Base-by-base conservation (phyloP, 306 rosid genomes). In the Ammopiptanthus mongolicus region DNA sequence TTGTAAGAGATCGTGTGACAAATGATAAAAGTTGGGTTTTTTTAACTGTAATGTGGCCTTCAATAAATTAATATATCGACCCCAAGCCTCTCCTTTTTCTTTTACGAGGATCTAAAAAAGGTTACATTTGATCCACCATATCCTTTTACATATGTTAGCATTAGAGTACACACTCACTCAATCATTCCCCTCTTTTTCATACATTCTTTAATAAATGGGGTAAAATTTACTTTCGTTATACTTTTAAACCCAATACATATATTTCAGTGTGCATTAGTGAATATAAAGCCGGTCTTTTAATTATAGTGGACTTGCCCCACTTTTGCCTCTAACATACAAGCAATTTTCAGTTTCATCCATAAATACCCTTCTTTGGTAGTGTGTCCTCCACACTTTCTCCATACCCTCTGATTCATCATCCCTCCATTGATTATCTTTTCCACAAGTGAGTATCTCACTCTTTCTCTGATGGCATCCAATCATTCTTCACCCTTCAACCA, bases 351-450 rank as follows among this genome's bases (percentile, higher is more conserved):
- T 23, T 80, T 80, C 78, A 78, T 79, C 86, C 77, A 88, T 93
- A 93, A 89, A 91, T 91, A 91, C 86, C 87, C 81, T 69, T 36
- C 64, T 31, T 42, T 31, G 50, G 22, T 29, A 51, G 90, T 87
- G 93, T 91, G 98, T 87, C 66, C 71, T 78, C 82, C 97, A 91
- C 93, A 86, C 86, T 85, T 76, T 63, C 56, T 18, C 61, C 53
- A 51, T 48, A 15, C 67, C 18, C 56, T 42, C 29, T 36, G 8
- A 65, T 65, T 36, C 75, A 25, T 34, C 25, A 13, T 62, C 29
- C 29, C 39, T 21, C 46, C 55, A 31, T 60, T 31, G 21, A 8
- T 9, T 4, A 4, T 8, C 63, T 22, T 5, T 28, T 68, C 41
- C 19, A 65, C 61, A 58, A 34, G 14, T 8, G 0, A 34, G 14